Base-by-base conservation (phyloP, 1,284 basidiomycete genomes). In the Prillingera fragicola region DNA sequence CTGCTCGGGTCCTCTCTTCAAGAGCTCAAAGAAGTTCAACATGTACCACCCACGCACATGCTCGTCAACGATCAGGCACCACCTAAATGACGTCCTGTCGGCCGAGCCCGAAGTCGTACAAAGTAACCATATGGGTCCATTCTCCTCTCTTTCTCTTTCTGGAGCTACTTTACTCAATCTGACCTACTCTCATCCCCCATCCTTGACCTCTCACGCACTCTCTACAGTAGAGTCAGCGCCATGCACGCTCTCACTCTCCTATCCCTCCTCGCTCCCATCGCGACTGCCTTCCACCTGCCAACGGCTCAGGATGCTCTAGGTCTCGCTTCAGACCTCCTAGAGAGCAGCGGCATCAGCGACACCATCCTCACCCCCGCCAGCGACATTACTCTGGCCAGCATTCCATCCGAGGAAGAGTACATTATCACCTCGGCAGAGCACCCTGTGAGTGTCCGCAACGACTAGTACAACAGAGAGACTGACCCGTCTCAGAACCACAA, bases 371-470 rank as follows among this genome's bases (percentile, higher is more conserved):
- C 49, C 6, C 50, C 52, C 36, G 67, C 55, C 2, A 62, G 43
- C 46, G 67, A 66, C 47, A 55, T 69, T 18, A 50, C 48, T 3
- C 49, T 69, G 15, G 39, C 50, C 8, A 54, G 44, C 28, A 48
- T 68, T n/a, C 31, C 42, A 13, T 55, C 43, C 4, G 65, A 62
- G n/a, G 62, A 66, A 25, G 54, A 54, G 42, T 50, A 55, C 8
- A 38, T 52, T 2, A 18, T 69, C 15, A 63, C 59, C 17, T 46
- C 43, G 33, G 51, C 54, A 8, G 46, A 45, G 35, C 60, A 65
- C 36, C 65, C 66, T 12, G 64, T 67, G 28, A 23, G 46, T 49
- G 3, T 19, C 39, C 29, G 26, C 8, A 6, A 14, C 22, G 25
- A 17, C 33, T 28, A 27, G 27, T 32, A 33, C 21, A 19, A 26